Base-by-base conservation (phyloP, 2,329 filamentous ascomycete genomes). In the Alternaria ethzedia region DNA sequence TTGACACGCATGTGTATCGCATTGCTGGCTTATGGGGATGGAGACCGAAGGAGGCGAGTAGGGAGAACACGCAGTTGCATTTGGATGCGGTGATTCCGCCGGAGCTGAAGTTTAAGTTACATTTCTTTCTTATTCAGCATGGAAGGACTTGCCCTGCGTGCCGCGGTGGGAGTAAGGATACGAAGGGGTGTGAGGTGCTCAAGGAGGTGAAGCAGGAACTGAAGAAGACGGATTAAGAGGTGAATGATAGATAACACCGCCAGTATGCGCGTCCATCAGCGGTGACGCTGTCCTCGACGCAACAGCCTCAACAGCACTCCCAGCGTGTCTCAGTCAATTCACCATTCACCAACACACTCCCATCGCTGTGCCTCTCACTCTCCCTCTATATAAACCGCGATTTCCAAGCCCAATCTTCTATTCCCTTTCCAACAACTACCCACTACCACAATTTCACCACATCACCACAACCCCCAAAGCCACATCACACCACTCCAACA, bases 11-110 rank as follows among this genome's bases (percentile, higher is more conserved):
- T 25, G 56, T 64, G 5, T 61, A 64, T 41, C 49, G 57, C 3
- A 64, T 64, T 15, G 50, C 57, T 10, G 61, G 57, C 5, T 7
- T 64, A 7, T 61, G 61, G 61, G 57, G 61, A 5, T 64, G 61
- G 61, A 51, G 50, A 20, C 61, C 57, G 3, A 50, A 56, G 23
- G 36, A 56, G 1, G 61, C 61, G 6, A 64, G n/a, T 26, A 32
- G 46, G 6, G 61, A 64, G 43, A 57, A 51, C 3, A 45, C 61
- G 13, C 61, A 64, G 32, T 10, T 36, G 8, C 57, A 64, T 41
- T 44, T 61, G n/a, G 57, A 64, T 54, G 61, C 45, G 11, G 44
- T 36, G 3, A 54, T 64, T 5, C 57, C 46, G 11, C 25, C 13
- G 15, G 32, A 61, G 10, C 50, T 57, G 4, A 64, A 64, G 30